Evolutionary conservation across 768 basidiomycete genomes (phyloP).

Genomic region (Boletus insuetus): DNA sequence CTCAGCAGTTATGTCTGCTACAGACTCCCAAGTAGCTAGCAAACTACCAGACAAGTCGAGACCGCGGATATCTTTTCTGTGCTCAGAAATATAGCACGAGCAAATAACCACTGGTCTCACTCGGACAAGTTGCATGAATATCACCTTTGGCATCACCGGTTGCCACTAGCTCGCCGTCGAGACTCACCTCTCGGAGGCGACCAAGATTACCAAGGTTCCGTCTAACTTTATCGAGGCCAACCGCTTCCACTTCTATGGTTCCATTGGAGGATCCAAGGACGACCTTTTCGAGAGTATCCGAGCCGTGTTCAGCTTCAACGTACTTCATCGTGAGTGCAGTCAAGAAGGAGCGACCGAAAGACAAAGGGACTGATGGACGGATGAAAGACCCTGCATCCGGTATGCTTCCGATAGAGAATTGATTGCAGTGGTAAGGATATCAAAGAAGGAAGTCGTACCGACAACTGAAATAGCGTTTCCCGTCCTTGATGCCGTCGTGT

Average conservation of each 20-base stretch:
- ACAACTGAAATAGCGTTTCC: slow-evolving; percentile 74
- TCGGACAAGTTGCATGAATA: slow-evolving; percentile 60
- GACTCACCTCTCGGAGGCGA: slow-evolving; percentile 72
- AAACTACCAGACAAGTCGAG: slow-evolving; percentile 81
- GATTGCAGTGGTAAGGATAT: slow-evolving; percentile 9
- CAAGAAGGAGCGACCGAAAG: slow-evolving; percentile 69
- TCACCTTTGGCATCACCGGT: slow-evolving; percentile 47
- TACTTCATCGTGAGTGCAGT: slow-evolving; percentile 77
- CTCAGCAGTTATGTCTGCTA: slow-evolving; percentile 61
- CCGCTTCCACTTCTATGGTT: slow-evolving; percentile 83
- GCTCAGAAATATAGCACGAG: slow-evolving; percentile 12
- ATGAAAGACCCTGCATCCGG: slow-evolving; percentile 77
- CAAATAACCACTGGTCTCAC: slow-evolving; percentile 42
- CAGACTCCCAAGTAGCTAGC: slow-evolving; percentile 63
- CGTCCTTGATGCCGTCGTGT: slow-evolving; percentile 82
- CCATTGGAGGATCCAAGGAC: slow-evolving; percentile 80
- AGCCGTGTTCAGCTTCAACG: slow-evolving; percentile 57
- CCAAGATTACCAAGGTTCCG: slow-evolving; percentile 63
- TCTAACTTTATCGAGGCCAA: slow-evolving; percentile 76
- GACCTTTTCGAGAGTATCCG: slow-evolving; percentile 55
- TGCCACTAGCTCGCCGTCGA: slow-evolving; percentile 68
- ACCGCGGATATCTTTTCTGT: slow-evolving; percentile 60
- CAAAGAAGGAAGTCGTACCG: slow-evolving; percentile 43
- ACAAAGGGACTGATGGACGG: slow-evolving; percentile 55
- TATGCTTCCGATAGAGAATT: slow-evolving; percentile 40